Evolutionary conservation across 441 rosid genomes (phyloP), one percentile per base, ranked within the genome.

Genomic region (Omphalea diandra): DNA sequence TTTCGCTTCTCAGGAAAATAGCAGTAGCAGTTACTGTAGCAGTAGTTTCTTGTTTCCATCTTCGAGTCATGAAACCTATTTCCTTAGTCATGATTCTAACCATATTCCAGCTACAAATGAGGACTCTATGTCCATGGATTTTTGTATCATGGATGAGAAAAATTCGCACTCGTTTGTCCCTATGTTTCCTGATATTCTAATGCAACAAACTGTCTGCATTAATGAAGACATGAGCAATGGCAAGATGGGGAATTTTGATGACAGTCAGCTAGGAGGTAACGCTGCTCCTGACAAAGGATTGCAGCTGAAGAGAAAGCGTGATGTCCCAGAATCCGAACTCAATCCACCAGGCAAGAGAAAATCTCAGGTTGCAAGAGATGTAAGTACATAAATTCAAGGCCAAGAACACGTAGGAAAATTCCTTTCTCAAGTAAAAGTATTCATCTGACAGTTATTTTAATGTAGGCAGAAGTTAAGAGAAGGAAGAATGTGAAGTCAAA

Each of bases 291-390:
- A 70, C 20, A 29, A 68, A 38, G 57, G n/a, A 20, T 53, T 47
- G 63, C 77, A 40, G 54, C 58, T 31, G 27, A 26, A 81, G 74
- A 60, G 31, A 47, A 76, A 71, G 43, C 27, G 76, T 43, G 72
- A 58, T 35, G 49, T 38, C 50, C 61, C 36, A 20, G 65, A 22
- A 24, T 31, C 60, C 18, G 70, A 68, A 53, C 70, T 67, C 60
- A 69, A 60, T 65, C 52, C 79, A 70, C 55, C 78, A 17, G 83
- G 83, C 0, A 86, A 84, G 83, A 93, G 89, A 79, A 81, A 94
- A 78, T 65, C 79, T 7, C 79, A 77, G 17, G 77, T 26, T 58
- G 29, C 77, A 31, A 70, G 60, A 65, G 84, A 85, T 58, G 94
- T 90, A 76, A 90, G 97, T 77, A 18, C 24, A 14, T 4, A n/a